Conservation (phyloP, 1,139 yeast species). For the Schizosaccharomyces versatilis region DNA sequence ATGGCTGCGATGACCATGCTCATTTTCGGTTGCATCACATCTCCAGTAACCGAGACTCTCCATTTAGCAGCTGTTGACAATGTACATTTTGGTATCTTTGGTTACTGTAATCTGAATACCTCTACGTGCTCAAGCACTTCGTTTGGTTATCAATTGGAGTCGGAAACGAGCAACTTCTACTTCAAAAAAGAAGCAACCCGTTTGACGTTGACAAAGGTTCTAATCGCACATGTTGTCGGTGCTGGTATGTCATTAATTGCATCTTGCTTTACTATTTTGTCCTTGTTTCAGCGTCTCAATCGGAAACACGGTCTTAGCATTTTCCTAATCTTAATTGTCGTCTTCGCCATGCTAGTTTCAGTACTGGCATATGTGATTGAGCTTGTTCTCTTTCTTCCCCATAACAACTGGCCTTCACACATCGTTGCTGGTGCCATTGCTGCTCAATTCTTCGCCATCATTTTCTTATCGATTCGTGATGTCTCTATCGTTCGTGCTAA, state of each 20-base stretch:
- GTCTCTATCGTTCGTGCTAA: background rate
- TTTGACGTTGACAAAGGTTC: constrained; percentile 44
- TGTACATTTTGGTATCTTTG: constrained; percentile 62
- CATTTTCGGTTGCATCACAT: constrained; percentile 28
- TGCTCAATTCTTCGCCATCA: constrained; percentile 21
- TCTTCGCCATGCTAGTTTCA: constrained; percentile 28
- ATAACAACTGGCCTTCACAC: constrained; percentile 36
- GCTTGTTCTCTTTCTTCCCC: constrained; percentile 30
- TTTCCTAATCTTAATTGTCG: constrained; percentile 23
- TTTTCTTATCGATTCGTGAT: background rate
- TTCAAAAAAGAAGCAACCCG: constrained; percentile 25
- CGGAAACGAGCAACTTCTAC: constrained; percentile 24
- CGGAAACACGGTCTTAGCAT: background rate
- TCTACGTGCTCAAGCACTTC: constrained; percentile 27
- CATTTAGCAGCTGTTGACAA: constrained; percentile 31
- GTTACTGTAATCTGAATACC: constrained; percentile 33
- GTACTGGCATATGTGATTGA: constrained; percentile 34
- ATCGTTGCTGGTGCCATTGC: constrained; percentile 26
- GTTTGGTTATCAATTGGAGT: constrained; percentile 27
- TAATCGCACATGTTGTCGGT: constrained; percentile 64
- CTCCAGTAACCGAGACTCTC: constrained; percentile 34
- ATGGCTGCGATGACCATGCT: background rate
- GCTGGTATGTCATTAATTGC: constrained; percentile 46
- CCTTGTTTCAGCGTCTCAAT: background rate
- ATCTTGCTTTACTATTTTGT: constrained; percentile 18